phyloP scores from a whole-genome alignment of 75 land plant genomes.

The Sequoiadendron giganteum region DNA sequence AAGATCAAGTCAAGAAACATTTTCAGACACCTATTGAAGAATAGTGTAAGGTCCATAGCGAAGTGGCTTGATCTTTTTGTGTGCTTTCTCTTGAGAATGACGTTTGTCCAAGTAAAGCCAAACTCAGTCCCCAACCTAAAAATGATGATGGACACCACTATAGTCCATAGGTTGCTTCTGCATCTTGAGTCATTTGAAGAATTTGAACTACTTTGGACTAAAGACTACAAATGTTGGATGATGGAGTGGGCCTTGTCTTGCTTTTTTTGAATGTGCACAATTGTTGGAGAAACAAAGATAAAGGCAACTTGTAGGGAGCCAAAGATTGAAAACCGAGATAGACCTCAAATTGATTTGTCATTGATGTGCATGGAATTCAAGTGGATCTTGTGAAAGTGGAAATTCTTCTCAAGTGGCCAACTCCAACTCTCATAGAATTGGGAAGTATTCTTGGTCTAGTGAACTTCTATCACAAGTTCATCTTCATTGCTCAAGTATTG shows the following conservation, averaged over 20 bases:
- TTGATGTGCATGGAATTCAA: no score
- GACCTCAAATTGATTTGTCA: background rate
- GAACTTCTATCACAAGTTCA: no score
- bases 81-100: background rate
- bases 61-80: background rate
- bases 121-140: background rate
- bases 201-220: background rate
- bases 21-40: background rate
- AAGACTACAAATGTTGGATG: background rate
- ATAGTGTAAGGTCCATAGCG: background rate
- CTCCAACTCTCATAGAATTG: no score
- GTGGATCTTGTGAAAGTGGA: no score
- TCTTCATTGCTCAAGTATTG: no score
- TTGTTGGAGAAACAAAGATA: background rate
- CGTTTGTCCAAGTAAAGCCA: background rate
- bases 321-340: background rate
- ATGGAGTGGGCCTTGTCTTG: background rate
- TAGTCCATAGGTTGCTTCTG: background rate
- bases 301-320: background rate
- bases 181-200: background rate
- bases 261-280: background rate
- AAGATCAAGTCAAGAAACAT: background rate
- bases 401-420: no score
- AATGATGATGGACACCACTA: background rate
- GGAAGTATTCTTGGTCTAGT: no score